Evolutionary conservation across 2,329 filamentous ascomycete species (phyloP).

Genomic region (Nigrograna mackinnonii): DNA sequence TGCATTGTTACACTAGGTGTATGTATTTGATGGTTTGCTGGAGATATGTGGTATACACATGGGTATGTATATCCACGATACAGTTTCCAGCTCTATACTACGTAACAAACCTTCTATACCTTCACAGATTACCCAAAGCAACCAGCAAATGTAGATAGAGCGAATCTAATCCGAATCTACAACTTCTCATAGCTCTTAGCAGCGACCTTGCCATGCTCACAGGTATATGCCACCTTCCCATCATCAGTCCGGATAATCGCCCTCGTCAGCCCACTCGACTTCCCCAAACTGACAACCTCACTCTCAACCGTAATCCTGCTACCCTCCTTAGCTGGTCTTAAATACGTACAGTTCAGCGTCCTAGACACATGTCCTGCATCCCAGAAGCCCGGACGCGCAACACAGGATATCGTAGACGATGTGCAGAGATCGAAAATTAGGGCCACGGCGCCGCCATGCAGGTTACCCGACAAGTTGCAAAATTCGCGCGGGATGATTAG

Average conservation of each 20-base stretch:
- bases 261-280: conserved; percentile 42
- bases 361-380: conserved; percentile 47
- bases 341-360: conserved; percentile 50
- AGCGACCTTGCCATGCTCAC: conserved; percentile 42
- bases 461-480: conserved; percentile 51
- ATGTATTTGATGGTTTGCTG: too few relatives aligned
- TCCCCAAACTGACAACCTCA: conserved; percentile 49
- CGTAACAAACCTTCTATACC: too few relatives aligned
- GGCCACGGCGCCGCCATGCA: conserved; percentile 59
- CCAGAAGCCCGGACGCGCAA: conserved; percentile 43
- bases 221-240: conserved; percentile 43
- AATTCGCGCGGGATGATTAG: conserved; percentile 49
- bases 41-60: too few relatives aligned
- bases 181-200: too few relatives aligned
- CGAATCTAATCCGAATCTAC: too few relatives aligned
- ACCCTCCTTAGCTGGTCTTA: conserved; percentile 47
- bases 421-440: conserved; percentile 61
- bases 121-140: too few relatives aligned
- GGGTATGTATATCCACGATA: too few relatives aligned
- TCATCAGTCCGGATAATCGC: conserved; percentile 46
- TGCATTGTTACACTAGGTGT: too few relatives aligned
- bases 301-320: conserved; percentile 46
- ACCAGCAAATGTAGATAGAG: too few relatives aligned
- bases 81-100: too few relatives aligned
- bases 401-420: conserved; percentile 39